Base-by-base conservation (phyloP, 1,284 basidiomycete genomes). In the Sporisorium sorghi region DNA sequence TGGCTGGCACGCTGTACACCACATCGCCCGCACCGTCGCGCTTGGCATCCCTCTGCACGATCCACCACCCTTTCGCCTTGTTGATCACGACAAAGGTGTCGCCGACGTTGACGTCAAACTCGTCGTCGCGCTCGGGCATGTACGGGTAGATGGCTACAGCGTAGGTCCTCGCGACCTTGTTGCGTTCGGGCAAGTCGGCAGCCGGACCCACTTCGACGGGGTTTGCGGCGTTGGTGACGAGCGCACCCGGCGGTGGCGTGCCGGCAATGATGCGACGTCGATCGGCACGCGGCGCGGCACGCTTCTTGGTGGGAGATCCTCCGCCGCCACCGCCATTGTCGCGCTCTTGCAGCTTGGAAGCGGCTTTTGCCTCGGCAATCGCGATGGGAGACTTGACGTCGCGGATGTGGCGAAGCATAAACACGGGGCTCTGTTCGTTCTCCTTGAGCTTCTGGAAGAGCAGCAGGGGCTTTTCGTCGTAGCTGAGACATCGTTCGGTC, bases 361-460 rank as follows among this genome's bases (percentile, higher is more conserved):
- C 67, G 8, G 78, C 79, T 50, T 84, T 84, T 12, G 76, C 77
- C 39, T 81, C 78, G 4, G 82, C 82, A 24, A 84, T 77, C 17
- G 71, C 76, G 33, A 82, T 97, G 0, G 97, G 97, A 17, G 93
- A 97, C 56, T 94, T 92, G 74, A 99, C 97, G 81, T 99, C 97
- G 32, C 71, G 94, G 84, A 99, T 97, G 80, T 98, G 95, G 63
- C 97, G 92, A 42, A 99, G 89, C 94, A 98, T 98, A 85, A 99
- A 99, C 11, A 97, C 94, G 0, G 97, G 95, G 72, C 95, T 94
- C 86, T 97, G 97, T 84, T 94, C 94, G 5, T 91, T 90, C 78
- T 99, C 97, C 85, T 99, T 99, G 51, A 99, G 89, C 84, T 93
- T 94, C 85, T 99, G 96, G 87, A 98, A 98, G 35, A 99, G 89